phyloP scores from a whole-genome alignment of 2,329 filamentous ascomycete species.

The Aspergillus alliaceus region DNA sequence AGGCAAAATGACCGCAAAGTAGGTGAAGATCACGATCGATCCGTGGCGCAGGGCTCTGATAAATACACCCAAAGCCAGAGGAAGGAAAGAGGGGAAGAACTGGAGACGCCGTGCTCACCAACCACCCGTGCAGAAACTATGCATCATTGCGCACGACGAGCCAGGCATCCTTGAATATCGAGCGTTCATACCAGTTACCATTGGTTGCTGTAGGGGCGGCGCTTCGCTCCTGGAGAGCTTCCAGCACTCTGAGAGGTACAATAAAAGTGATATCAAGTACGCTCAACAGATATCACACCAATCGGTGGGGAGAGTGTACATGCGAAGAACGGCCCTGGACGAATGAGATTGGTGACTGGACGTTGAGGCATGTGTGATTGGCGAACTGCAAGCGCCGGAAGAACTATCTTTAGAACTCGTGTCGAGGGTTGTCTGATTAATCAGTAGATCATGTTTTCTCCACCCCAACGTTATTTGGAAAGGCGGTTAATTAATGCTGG shows the following conservation, averaged over 20 bases:
- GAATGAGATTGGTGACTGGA: constrained; percentile 12
- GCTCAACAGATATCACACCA: constrained; percentile 11
- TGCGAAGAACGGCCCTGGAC: constrained; percentile 24
- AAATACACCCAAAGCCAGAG: constrained; percentile 24
- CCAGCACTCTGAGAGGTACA: constrained; percentile 14
- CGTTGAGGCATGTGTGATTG: constrained; percentile 21
- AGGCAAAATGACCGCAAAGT: constrained; percentile 24
- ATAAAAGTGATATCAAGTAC: not conserved
- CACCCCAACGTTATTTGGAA: not conserved
- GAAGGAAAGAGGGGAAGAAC: constrained; percentile 16
- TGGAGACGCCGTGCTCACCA: constrained; percentile 14
- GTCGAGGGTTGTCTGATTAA: not conserved
- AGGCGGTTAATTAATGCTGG: constrained; percentile 1
- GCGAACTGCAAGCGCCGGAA: constrained; percentile 26
- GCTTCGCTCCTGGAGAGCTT: constrained; percentile 17
- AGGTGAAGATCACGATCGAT: constrained; percentile 21
- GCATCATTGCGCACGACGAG: constrained; percentile 30
- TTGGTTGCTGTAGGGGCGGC: constrained; percentile 17
- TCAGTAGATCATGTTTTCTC: not conserved
- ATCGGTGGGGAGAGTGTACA: constrained; percentile 9
- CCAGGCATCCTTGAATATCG: constrained; percentile 12
- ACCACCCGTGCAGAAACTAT: constrained; percentile 31
- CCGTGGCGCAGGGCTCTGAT: constrained; percentile 27
- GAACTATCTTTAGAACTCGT: constrained; percentile 31
- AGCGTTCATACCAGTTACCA: constrained; percentile 11